phyloP scores from a whole-genome alignment of 768 basidiomycete species.

The Austroboletus festivus region DNA sequence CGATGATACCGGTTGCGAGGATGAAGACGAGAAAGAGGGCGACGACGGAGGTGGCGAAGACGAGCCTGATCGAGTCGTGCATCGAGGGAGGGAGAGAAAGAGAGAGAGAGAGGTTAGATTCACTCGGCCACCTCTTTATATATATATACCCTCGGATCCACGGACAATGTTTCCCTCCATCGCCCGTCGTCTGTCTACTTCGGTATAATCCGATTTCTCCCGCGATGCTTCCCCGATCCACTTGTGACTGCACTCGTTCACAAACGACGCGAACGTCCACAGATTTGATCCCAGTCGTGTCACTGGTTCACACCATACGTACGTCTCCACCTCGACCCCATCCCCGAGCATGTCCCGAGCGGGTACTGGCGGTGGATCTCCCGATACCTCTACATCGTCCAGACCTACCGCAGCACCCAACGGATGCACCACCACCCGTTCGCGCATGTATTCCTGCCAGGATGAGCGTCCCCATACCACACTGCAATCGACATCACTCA shows the following conservation, averaged over 20 bases:
- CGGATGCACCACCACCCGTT: slow-evolving; percentile 51
- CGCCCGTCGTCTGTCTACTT: slow-evolving; percentile 50
- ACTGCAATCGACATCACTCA: slow-evolving; percentile 33
- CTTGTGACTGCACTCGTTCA: slow-evolving; percentile 69
- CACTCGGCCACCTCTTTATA: too few species aligned
- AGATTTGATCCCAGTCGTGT: slow-evolving; percentile 49
- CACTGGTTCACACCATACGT: slow-evolving; percentile 56
- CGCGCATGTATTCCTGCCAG: slow-evolving; percentile 68
- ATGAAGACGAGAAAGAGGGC: slow-evolving; percentile 9
- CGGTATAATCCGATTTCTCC: slow-evolving; percentile 42
- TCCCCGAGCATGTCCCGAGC: slow-evolving; percentile 28
- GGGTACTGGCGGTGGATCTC: too few species aligned
- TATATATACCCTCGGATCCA: too few species aligned
- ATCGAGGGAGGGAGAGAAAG: too few species aligned
- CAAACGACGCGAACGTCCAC: slow-evolving; percentile 85
- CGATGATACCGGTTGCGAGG: slow-evolving; percentile 21
- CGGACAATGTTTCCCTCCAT: slow-evolving; percentile 33
- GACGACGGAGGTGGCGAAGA: not conserved
- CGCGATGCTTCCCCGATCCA: slow-evolving; percentile 64
- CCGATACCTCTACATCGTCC: slow-evolving; percentile 21
- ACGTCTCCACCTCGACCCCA: slow-evolving; percentile 59
- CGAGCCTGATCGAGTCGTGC: too few species aligned
- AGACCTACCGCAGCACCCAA: slow-evolving; percentile 43
- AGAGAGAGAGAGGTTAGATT: too few species aligned
- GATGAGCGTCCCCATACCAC: not conserved